Evolutionary conservation across 73 alveolate genomes (phyloP), one percentile per base, ranked within the genome.

Genomic region (Paramecium bursaria): DNA sequence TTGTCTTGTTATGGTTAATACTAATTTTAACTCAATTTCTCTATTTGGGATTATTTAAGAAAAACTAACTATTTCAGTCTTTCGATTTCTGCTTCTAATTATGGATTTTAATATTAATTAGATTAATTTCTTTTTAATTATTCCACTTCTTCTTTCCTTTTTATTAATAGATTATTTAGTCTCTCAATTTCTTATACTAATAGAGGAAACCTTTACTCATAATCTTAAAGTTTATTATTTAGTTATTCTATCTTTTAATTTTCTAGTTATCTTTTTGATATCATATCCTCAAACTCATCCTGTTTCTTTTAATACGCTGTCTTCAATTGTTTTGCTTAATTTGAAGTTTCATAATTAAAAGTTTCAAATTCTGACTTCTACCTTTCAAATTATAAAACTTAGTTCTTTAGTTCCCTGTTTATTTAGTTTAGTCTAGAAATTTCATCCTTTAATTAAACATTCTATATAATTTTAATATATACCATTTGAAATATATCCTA

Each of bases 181-280:
- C 82, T 67, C 39, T 67, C 82, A 0, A 67, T 67, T 67, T 67
- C 82, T n/a, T 67, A 53, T 4, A 67, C 61, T 39, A 67, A 42
- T 67, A 25, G 13, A 0, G 82, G 82, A 42, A 67, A 67, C 23
- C 82, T 35, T 9, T 25, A 25, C 22, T 67, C 82, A 39, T 67
- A 67, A 14, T 67, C 21, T 39, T 67, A 11, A 7, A 67, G 44
- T 42, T 67, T 67, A 67, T 67, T 44, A 13, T 39, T 6, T 2
- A 57, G 21, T 57, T 57, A 13, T 57, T 57, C 6, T 2, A 57
- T 57, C 0, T 25, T 5, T 0, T 27, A 44, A 39, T 21, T 67
- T 67, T 21, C 44, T 19, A 39, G 27, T 67, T 35, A 53, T 13
- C 15, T 6, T 39, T 67, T 3, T 11, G 33, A 25, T 35, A 39